Conservation (phyloP, 352 stramenopile genomes). For the Globisporangium canariense region DNA sequence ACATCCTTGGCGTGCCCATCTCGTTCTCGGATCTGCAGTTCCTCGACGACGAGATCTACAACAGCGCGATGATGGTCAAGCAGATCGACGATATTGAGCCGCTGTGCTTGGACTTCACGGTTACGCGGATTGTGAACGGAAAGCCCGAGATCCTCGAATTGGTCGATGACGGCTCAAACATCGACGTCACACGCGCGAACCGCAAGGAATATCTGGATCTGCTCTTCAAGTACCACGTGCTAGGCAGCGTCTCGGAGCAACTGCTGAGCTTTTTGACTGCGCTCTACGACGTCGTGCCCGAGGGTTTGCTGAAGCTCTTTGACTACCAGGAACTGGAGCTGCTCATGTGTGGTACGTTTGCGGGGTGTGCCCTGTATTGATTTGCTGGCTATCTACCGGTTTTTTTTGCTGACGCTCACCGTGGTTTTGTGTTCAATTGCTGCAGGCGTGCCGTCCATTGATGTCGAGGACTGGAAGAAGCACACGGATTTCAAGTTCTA, state of each 20-base stretch:
- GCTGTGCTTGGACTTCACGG: slow-evolving; percentile 77
- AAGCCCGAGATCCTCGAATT: slow-evolving; percentile 86
- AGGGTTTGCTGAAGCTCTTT: slow-evolving; percentile 96
- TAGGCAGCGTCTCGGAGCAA: slow-evolving; percentile 91
- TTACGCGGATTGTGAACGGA: slow-evolving; percentile 59
- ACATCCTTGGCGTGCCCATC: slow-evolving; percentile 84
- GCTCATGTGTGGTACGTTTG: slow-evolving; percentile 90
- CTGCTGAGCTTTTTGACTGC: slow-evolving; percentile 84
- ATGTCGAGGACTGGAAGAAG: slow-evolving; percentile 79
- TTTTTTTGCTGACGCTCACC: background rate
- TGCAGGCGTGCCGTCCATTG: slow-evolving; percentile 61
- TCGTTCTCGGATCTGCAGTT: slow-evolving; percentile 90
- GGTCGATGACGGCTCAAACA: slow-evolving; percentile 81
- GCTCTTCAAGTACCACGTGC: slow-evolving; percentile 94
- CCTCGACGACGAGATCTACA: slow-evolving; percentile 84
- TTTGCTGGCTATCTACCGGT: slow-evolving; percentile 27
- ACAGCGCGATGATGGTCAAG: slow-evolving; percentile 60
- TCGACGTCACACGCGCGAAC: slow-evolving; percentile 95
- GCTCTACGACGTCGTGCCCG: slow-evolving; percentile 97
- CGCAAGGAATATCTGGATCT: slow-evolving; percentile 92
- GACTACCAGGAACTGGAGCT: slow-evolving; percentile 98
- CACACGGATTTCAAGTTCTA: slow-evolving; percentile 81
- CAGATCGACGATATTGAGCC: slow-evolving; percentile 74
- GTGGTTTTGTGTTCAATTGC: background rate
- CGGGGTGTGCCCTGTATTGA: background rate